Conservation (phyloP, 345 rosid species). For the Bretschneidera sinensis region DNA sequence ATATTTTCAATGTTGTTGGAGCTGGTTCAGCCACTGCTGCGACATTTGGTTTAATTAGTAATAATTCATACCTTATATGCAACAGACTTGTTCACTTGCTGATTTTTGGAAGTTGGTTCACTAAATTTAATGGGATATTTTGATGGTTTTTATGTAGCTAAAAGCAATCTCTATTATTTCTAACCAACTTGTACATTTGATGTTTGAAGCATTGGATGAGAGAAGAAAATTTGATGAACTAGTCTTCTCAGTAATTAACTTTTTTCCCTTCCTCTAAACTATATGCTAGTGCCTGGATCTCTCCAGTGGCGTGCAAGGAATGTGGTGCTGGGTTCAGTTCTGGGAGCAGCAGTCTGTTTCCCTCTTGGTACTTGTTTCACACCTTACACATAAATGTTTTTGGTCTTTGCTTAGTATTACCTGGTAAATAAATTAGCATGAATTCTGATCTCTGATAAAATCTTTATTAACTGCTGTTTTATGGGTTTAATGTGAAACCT, state of each 20-base stretch:
- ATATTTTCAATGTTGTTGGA: conserved; percentile 74
- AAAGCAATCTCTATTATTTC: neutral
- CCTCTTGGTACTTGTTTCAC: conserved; percentile 57
- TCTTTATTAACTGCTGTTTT: neutral
- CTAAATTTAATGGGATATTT: neutral
- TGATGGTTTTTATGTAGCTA: neutral
- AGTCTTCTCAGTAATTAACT: neutral
- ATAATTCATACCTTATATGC: conserved; percentile 9
- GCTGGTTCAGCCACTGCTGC: conserved; percentile 98
- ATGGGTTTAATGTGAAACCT: neutral
- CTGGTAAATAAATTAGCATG: neutral
- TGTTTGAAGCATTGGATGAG: neutral
- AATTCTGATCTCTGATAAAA: no score
- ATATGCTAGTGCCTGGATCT: conserved; percentile 75
- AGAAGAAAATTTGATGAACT: no score
- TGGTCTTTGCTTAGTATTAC: no score
- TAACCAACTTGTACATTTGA: neutral
- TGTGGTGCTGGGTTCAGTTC: conserved; percentile 68
- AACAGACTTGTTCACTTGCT: neutral
- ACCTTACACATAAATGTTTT: conserved; percentile 2
- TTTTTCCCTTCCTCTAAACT: conserved; percentile 1
- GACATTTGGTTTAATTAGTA: conserved; percentile 77
- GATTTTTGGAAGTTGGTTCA: neutral
- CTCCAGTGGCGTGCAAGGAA: conserved; percentile 78
- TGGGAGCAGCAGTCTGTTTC: conserved; percentile 73